phyloP scores from a whole-genome alignment of 2,329 filamentous ascomycete species.

The Parascedosporium putredinis region DNA sequence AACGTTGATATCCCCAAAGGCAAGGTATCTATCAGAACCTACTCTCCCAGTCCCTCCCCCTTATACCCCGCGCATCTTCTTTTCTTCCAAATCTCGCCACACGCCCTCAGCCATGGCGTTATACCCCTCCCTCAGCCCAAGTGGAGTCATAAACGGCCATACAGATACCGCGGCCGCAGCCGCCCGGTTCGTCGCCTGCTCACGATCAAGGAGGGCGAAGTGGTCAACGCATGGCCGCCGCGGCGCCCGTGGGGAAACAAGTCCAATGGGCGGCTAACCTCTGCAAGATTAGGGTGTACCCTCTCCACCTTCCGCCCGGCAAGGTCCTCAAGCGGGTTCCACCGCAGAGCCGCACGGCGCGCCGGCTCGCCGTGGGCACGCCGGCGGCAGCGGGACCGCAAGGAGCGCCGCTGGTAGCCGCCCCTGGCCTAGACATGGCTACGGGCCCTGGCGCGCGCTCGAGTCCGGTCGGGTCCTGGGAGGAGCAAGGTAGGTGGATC shows the following conservation, averaged over 20 bases:
- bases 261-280: constrained; percentile 2
- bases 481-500: neutral
- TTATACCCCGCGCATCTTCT: too few species aligned
- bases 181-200: neutral
- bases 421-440: too few species aligned
- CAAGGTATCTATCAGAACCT: too few species aligned
- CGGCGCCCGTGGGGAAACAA: neutral
- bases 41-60: too few species aligned
- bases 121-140: neutral
- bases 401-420: too few species aligned
- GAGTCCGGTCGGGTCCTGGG: neutral
- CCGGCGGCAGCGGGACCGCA: neutral
- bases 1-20: too few species aligned
- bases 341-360: neutral
- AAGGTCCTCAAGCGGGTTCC: neutral
- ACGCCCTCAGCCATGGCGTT: neutral
- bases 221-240: neutral
- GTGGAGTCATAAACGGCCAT: neutral
- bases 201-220: neutral
- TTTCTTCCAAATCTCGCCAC: too few species aligned
- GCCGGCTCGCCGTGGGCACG: neutral
- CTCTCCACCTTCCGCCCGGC: neutral
- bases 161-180: neutral
- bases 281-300: neutral
- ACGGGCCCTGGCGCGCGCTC: too few species aligned